Base-by-base conservation (phyloP, 805 yeast species). In the Yamadazyma akitaensis region DNA sequence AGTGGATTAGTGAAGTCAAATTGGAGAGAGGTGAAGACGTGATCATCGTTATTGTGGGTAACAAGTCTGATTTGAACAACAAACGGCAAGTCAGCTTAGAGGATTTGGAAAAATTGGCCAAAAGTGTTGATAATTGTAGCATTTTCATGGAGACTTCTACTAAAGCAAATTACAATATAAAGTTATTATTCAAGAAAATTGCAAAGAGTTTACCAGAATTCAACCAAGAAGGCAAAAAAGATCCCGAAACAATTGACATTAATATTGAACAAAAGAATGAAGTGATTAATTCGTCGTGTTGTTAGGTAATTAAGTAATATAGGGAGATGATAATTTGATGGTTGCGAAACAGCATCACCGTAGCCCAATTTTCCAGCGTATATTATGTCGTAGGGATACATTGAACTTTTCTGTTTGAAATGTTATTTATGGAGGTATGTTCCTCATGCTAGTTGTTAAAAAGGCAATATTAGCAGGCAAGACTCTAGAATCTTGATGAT, bases 1-100 rank as follows among this genome's bases (percentile, higher is more conserved):
- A 88, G 64, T 94, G 99, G 99, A 83, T 89, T 53, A 94, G 88
- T 56, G 97, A 92, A 62, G 97, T 94, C 6, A 85, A 86, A 61
- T 84, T 88, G 51, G 99, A 92, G 70, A 78, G 98, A 53, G 97
- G 97, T 10, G 81, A 80, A 19, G 89, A 90, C 62, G 98, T 92
- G 28, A 82, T 92, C 53, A 76, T 94, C 37, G 94, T 90, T 43
- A 68, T 92, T 38, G 97, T 92, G 32, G 99, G 98, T 18, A 92
- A 94, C 68, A 92, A 92, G 69, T 78, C 82, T 34, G 98, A 91
- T 68, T 75, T 91, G 44, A 70, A 75, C 37, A 89, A 85, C 56
- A 83, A 85, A 61, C 80, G 97, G 58, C 89, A 89, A 60, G 91
- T 91, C 6, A 75, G 90, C 2, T 67, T 75, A 6, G 91, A 86